A percentile compares a stretch with the other conserved stretches of the same genome.
phyloP scores from a whole-genome alignment of 139 green algal species.

The Chlamydomonas schloesseri region DNA sequence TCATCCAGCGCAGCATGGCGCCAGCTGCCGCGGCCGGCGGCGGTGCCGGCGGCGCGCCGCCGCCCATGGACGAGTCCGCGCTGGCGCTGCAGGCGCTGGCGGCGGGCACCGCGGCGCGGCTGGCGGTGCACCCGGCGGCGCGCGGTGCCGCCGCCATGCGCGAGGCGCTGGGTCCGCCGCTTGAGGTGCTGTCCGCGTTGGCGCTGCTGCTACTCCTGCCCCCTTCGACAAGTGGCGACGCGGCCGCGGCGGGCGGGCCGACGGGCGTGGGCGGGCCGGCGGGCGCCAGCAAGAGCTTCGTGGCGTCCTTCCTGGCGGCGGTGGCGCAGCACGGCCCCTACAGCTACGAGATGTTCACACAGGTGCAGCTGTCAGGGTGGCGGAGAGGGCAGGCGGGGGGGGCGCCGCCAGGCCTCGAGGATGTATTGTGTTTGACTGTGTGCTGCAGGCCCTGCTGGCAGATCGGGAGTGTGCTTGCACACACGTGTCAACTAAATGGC shows the following conservation, averaged over 20 bases:
- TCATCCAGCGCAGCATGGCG: conserved; percentile 5
- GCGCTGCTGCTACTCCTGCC: conserved; percentile 33
- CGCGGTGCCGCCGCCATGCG: not conserved
- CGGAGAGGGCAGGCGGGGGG: too few species aligned
- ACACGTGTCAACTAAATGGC: too few species aligned
- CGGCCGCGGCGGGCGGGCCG: not conserved
- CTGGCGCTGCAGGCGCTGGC: conserved; percentile 25
- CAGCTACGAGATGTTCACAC: conserved; percentile 23
- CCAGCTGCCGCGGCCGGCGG: not conserved
- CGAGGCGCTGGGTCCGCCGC: conserved; percentile 17
- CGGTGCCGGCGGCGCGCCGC: too few species aligned
- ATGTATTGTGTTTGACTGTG: too few species aligned
- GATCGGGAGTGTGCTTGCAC: too few species aligned
- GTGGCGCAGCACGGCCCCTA: conserved; percentile 40
- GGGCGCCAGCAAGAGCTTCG: not conserved
- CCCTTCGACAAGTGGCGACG: too few species aligned
- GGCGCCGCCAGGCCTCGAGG: too few species aligned
- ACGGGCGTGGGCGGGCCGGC: too few species aligned
- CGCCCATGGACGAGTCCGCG: conserved; percentile 15
- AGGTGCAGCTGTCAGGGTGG: too few species aligned
- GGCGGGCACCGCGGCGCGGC: conserved; percentile 10
- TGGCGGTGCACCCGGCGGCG: not conserved
- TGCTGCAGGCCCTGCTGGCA: too few species aligned
- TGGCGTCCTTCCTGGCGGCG: conserved; percentile 36
- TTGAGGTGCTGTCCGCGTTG: conserved; percentile 29